Percentiles rank a stretch among this genome's conserved stretches.
Evolutionary conservation across 305 asterid genomes (phyloP).

Genomic region (Andrographis paniculata): DNA sequence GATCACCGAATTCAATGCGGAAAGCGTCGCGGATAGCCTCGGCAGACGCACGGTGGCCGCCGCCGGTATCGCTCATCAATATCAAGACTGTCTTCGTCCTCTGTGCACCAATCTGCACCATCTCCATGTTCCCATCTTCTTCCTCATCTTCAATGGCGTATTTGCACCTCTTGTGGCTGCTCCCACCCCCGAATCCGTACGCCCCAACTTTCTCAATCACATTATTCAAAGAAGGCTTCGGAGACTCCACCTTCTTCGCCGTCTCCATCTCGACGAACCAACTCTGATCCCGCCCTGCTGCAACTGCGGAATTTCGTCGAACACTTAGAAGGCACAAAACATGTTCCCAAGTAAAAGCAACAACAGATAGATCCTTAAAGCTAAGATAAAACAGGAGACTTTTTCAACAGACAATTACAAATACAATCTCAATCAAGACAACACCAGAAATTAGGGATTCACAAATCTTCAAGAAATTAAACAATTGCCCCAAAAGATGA

Average conservation of each 20-base stretch:
- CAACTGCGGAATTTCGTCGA: background rate
- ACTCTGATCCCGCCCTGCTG: slow-evolving; percentile 9
- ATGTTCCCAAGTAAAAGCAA: no score
- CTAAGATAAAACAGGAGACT: no score
- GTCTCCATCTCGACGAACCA: background rate
- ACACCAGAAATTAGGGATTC: no score
- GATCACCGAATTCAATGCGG: slow-evolving; percentile 74
- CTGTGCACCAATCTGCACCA: slow-evolving; percentile 87
- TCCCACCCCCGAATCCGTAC: slow-evolving; percentile 51
- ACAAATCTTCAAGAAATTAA: no score
- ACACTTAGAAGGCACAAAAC: background rate
- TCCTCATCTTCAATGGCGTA: slow-evolving; percentile 44
- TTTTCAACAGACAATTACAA: no score
- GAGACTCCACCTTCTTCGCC: slow-evolving; percentile 43
- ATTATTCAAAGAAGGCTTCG: slow-evolving; percentile 48
- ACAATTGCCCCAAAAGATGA: no score
- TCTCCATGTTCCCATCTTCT: slow-evolving; percentile 55
- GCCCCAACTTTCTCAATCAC: slow-evolving; percentile 80
- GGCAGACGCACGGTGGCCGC: slow-evolving; percentile 97
- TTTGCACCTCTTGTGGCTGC: slow-evolving; percentile 47
- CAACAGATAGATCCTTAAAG: no score
- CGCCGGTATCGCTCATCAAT: slow-evolving; percentile 97
- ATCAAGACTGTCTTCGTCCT: slow-evolving; percentile 85
- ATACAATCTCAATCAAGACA: no score
- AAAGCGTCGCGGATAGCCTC: slow-evolving; percentile 91